A percentile compares a stretch with the other conserved stretches of the same genome.
phyloP scores from a whole-genome alignment of 495 filamentous ascomycete species.

The Chaetomidium leptoderma region DNA sequence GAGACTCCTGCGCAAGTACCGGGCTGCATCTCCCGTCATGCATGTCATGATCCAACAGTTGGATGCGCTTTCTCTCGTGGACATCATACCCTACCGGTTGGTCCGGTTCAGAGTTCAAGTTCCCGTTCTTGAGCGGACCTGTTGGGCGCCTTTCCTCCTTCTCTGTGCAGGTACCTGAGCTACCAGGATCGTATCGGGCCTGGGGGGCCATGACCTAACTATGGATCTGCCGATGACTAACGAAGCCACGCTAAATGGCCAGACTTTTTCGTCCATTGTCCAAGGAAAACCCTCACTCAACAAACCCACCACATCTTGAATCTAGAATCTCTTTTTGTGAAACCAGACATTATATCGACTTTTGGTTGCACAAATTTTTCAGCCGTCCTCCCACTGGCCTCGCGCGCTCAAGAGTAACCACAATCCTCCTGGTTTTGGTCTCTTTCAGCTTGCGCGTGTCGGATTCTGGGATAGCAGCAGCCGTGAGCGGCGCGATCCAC shows the following conservation, averaged over 20 bases:
- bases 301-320: neutral
- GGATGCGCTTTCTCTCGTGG: too few relatives aligned
- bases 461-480: neutral
- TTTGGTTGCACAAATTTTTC: neutral
- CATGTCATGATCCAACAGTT: neutral
- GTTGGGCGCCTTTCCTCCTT: too few relatives aligned
- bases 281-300: slow-evolving; percentile 18
- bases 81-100: too few relatives aligned
- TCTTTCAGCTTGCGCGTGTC: neutral
- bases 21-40: neutral
- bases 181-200: too few relatives aligned
- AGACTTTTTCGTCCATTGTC: slow-evolving; percentile 14
- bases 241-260: neutral
- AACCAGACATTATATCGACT: neutral
- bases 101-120: too few relatives aligned
- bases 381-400: neutral
- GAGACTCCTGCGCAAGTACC: neutral
- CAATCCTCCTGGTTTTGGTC: slow-evolving; percentile 4
- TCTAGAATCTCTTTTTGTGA: neutral
- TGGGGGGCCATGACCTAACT: neutral
- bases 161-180: too few relatives aligned
- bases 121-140: too few relatives aligned
- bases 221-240: slow-evolving; percentile 4
- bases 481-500: neutral
- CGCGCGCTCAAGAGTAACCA: slow-evolving; percentile 4